Base-by-base conservation (phyloP, 306 rosid species). In the Spatholobus suberectus region DNA sequence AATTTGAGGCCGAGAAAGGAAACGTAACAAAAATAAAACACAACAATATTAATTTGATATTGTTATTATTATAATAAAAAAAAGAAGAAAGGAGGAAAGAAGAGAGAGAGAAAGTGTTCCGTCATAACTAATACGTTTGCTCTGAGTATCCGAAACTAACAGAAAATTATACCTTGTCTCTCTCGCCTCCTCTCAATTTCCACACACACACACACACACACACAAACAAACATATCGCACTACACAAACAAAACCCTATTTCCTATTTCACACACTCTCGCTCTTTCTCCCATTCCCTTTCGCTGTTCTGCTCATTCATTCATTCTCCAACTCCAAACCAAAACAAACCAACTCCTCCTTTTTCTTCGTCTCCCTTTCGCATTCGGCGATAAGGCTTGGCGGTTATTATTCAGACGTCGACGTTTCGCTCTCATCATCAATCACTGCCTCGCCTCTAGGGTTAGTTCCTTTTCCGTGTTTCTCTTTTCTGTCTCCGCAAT, bases 91-190 rank as follows among this genome's bases (percentile, higher is more conserved):
- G 35, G 43, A 17, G 24, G n/a, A n/a, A 17, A 15, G 70, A 74
- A 52, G 79, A 74, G 29, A 32, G 83, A 74, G 75, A 23, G 87
- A 84, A 86, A 76, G 57, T 81, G 86, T 81, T 90, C 78, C 83
- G 3, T 66, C 84, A 73, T 86, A 83, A 41, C 23, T 24, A n/a
- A 72, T 71, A 40, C 92, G 93, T 85, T 90, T 91, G 91, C 66
- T 87, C 89, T 65, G 88, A 86, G 92, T 82, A 91, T 86, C 88
- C 80, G 74, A 86, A 92, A 85, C 86, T 78, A 89, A 85, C 89
- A 83, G 87, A 82, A 82, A 85, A 78, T 83, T 82, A 82, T 46
- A 69, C 87, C 75, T 81, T 78, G 85, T 86, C 92, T 75, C 85
- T 77, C 75, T 82, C 76, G 65, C 90, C 69, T 61, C 70, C 80